Conservation (phyloP, 192 early-diverging fungal species). For the Entomortierella lignicola region DNA sequence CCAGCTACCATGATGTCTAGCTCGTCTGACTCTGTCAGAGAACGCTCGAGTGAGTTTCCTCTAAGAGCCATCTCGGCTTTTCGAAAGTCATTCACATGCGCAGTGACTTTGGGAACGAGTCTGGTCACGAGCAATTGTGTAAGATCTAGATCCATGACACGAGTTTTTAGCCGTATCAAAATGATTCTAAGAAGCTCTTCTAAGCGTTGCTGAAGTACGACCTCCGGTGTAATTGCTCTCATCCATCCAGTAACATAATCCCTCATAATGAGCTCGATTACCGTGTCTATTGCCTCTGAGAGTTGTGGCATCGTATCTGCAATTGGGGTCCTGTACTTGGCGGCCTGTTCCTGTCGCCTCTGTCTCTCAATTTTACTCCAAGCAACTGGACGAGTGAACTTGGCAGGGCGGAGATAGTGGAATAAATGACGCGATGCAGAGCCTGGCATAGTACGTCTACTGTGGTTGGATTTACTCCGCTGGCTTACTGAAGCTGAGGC, state of each 20-base stretch:
- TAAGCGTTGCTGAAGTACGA: constrained; percentile 58
- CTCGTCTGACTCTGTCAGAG: constrained; percentile 65
- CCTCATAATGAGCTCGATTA: constrained; percentile 61
- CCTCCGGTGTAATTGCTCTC: constrained; percentile 57
- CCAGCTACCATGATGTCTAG: constrained; percentile 66
- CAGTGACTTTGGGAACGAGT: constrained; percentile 76
- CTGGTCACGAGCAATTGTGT: constrained; percentile 69
- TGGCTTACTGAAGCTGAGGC: not conserved
- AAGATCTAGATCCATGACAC: constrained; percentile 68
- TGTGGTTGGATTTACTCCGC: not conserved
- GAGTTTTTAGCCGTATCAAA: constrained; percentile 40
- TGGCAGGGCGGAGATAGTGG: constrained; percentile 40
- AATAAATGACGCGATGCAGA: constrained; percentile 32
- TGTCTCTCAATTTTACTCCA: constrained; percentile 38
- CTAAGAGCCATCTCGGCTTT: constrained; percentile 66
- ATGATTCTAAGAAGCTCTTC: constrained; percentile 62
- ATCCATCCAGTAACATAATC: constrained; percentile 75
- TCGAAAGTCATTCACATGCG: constrained; percentile 74
- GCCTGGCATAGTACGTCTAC: constrained; percentile 25
- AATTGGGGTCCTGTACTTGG: constrained; percentile 38
- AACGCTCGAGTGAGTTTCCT: constrained; percentile 58
- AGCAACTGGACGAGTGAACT: constrained; percentile 35
- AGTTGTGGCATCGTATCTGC: constrained; percentile 46
- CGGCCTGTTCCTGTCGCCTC: constrained; percentile 38
- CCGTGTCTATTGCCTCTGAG: constrained; percentile 55